Percentiles rank a stretch among this genome's conserved stretches.
Evolutionary conservation across 257 asterid species (phyloP).

Genomic region (Ballota nigra): DNA sequence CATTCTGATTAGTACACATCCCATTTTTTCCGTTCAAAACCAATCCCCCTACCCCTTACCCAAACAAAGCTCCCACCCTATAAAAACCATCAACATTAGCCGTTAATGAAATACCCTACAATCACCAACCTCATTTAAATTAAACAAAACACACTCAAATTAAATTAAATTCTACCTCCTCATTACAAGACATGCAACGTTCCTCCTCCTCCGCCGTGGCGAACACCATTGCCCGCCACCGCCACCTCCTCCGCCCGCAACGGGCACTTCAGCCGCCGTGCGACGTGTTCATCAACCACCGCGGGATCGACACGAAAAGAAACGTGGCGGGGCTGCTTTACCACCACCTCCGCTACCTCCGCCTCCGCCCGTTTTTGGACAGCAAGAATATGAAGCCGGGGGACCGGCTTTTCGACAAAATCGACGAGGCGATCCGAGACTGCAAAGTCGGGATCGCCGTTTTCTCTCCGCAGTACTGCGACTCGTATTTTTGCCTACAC

Average conservation of each 20-base stretch:
- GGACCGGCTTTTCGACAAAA: constrained; percentile 64
- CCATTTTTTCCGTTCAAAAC: constrained; percentile 32
- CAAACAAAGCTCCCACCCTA: background rate
- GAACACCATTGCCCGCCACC: constrained; percentile 20
- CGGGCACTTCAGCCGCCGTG: constrained; percentile 22
- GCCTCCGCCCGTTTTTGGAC: constrained; percentile 64
- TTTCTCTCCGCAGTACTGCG: constrained; percentile 73
- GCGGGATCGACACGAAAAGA: constrained; percentile 72
- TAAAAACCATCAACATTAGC: constrained; percentile 20
- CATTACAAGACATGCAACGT: constrained; percentile 48
- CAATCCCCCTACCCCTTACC: background rate
- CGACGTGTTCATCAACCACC: constrained; percentile 82
- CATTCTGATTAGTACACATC: constrained; percentile 40
- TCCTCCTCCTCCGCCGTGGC: constrained; percentile 37
- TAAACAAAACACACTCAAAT: background rate
- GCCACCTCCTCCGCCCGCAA: background rate
- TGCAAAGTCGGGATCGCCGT: constrained; percentile 73
- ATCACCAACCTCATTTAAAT: too few relatives aligned
- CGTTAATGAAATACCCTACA: background rate
- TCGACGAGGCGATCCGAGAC: constrained; percentile 47
- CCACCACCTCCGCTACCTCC: constrained; percentile 45
- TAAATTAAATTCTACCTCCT: background rate
- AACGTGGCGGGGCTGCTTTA: constrained; percentile 73
- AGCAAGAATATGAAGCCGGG: constrained; percentile 91
- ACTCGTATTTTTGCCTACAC: constrained; percentile 71